Base-by-base conservation (phyloP, 768 basidiomycete genomes). In the Butyriboletus loyo region DNA sequence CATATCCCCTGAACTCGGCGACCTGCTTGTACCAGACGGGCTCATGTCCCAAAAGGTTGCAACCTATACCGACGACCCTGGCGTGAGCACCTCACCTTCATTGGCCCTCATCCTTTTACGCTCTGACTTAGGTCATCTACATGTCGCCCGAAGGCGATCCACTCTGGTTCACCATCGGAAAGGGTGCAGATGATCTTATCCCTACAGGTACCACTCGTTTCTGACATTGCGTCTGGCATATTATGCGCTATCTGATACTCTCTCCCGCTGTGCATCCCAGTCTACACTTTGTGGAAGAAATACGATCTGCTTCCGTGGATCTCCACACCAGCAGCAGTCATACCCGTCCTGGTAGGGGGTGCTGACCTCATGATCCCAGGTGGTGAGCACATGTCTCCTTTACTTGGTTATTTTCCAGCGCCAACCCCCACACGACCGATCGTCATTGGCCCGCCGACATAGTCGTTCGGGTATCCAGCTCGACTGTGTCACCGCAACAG, bases 341-440 rank as follows among this genome's bases (percentile, higher is more conserved):
- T 92, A 34, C 85, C 85, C 1, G 75, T 85, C 24, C 77, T 94
- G 13, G 72, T 82, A 4, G 82, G 81, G 10, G 91, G 92, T n/a
- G 89, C 91, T 0, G 90, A 94, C 72, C 78, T 93, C 8, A 92
- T 94, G 89, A 83, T 88, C 31, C 89, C 91, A 5, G 91, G 90
- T 69, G 87, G 88, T 87, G 63, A 63, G 84, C 73, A 40, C 22
- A 31, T 15, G 1, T 22, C 15, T 21, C 6, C 6, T 42, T 37
- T 11, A 17, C 24, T 14, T 5, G 5, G 15, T 17, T 19, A 13
- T 35, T 41, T 34, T 17, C 14, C 15, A n/a, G 24, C 14, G 21
- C 13, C 21, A 14, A 21, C 30, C 40, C 40, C 47, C 28, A 37
- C 39, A 17, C 41, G 37, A 30, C 30, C 11, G n/a, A 25, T 28